These are phyloP conservation scores for bread wheat (Triticum aestivum) DNA, from an alignment of 176 grass and related monocot genomes.

Conservation along the genomic window DNA sequence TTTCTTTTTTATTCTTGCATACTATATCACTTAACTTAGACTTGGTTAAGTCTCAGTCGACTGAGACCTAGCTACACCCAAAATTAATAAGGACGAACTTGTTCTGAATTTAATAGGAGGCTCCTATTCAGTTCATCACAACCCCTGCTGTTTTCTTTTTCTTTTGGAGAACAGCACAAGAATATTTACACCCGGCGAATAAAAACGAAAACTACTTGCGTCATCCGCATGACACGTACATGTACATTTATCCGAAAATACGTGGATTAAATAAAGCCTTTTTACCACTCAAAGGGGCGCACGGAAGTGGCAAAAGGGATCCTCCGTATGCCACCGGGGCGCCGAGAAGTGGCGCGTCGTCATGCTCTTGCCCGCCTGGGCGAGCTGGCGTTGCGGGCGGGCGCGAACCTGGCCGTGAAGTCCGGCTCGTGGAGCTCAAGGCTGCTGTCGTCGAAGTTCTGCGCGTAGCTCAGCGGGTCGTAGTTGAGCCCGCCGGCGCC, in stretches of 20 bases:
- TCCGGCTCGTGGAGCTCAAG: conserved; percentile 39
- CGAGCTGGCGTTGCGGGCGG: conserved; percentile 22
- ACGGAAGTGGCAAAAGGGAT: not conserved
- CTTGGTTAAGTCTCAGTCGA: no score
- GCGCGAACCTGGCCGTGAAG: conserved; percentile 65
- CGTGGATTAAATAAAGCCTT: not conserved
- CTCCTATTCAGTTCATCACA: not conserved
- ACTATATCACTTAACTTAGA: no score
- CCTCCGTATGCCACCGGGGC: not conserved
- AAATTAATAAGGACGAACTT: not conserved
- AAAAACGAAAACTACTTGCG: conserved; percentile 2
- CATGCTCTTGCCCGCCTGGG: not conserved
- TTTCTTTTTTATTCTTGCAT: no score
- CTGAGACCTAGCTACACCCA: no score
- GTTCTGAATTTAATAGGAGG: not conserved
- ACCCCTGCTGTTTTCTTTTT: not conserved
- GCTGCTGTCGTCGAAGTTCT: conserved; percentile 62
- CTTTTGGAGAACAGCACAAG: not conserved
- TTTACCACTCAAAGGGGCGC: conserved; percentile 1
- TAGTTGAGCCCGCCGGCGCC: conserved; percentile 62
- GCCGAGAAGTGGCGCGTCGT: not conserved
- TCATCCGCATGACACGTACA: not conserved
- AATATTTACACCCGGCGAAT: not conserved
- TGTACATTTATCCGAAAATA: conserved; percentile 35
- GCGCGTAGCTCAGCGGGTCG: conserved; percentile 77